Evolutionary conservation across 352 stramenopile genomes (phyloP).

Genomic region (Pythium guiyangense): DNA sequence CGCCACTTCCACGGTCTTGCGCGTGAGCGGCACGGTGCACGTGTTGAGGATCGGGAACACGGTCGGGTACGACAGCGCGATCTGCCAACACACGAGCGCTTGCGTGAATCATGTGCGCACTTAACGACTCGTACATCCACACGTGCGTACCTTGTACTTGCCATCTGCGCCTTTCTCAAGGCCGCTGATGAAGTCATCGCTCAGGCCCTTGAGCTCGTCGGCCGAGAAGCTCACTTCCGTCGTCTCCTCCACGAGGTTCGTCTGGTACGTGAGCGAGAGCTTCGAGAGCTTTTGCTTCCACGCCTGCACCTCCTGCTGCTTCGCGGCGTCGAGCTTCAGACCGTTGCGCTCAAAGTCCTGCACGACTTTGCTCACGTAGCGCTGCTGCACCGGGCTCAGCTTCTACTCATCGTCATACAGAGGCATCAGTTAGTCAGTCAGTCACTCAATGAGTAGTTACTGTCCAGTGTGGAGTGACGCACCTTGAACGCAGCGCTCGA

Average conservation of each 20-base stretch:
- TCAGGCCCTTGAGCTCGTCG: slow-evolving; percentile 77
- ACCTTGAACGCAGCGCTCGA: slow-evolving; percentile 43
- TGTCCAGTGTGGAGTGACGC: neutral
- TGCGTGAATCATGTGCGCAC: no score
- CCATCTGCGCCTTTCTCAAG: slow-evolving; percentile 66
- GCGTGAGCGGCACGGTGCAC: slow-evolving; percentile 80
- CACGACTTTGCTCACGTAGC: slow-evolving; percentile 73
- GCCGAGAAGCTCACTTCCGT: slow-evolving; percentile 74
- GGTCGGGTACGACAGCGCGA: slow-evolving; percentile 86
- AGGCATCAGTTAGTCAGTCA: slow-evolving; percentile 2
- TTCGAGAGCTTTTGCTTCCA: slow-evolving; percentile 87
- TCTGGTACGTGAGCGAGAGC: slow-evolving; percentile 76
- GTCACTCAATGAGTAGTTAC: neutral
- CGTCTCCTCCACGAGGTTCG: slow-evolving; percentile 85
- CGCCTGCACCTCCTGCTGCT: slow-evolving; percentile 68
- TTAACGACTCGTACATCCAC: neutral
- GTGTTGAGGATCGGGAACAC: slow-evolving; percentile 88
- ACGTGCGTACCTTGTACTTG: slow-evolving; percentile 52
- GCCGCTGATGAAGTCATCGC: slow-evolving; percentile 68
- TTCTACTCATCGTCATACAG: slow-evolving; percentile 19
- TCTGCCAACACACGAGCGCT: slow-evolving; percentile 13
- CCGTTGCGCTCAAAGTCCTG: slow-evolving; percentile 87
- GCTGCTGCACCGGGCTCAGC: slow-evolving; percentile 51
- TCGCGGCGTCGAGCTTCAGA: slow-evolving; percentile 59
- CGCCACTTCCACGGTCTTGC: slow-evolving; percentile 70